These are phyloP conservation scores for Aspergillus pseudoglaucus DNA, from an alignment of 2,329 filamentous ascomycete species.

Conservation along the genomic window DNA sequence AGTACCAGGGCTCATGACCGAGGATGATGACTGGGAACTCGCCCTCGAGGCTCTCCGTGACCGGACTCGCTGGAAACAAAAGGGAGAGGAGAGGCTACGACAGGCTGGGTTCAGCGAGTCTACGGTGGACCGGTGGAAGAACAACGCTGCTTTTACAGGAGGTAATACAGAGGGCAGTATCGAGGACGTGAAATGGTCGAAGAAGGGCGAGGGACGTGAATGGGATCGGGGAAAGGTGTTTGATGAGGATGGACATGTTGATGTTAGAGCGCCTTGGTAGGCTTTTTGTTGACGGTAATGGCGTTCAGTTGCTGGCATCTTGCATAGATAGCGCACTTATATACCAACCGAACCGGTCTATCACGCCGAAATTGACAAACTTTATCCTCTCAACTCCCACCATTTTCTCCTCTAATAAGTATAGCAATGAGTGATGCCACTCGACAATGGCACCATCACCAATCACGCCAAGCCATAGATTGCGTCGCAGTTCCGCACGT, in stretches of 20 bases:
- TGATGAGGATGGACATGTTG: slow-evolving; percentile 49
- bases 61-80: slow-evolving; percentile 68
- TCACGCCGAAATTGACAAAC: no score
- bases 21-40: slow-evolving; percentile 68
- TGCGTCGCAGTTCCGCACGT: slow-evolving; percentile 12
- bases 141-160: slow-evolving; percentile 51
- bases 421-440: no score
- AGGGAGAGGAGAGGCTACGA: slow-evolving; percentile 68
- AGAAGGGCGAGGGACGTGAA: slow-evolving; percentile 59
- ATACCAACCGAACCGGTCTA: no score
- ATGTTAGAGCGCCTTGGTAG: slow-evolving; percentile 46
- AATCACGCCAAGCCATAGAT: background rate
- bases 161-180: slow-evolving; percentile 51
- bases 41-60: slow-evolving; percentile 72
- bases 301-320: background rate
- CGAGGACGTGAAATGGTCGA: slow-evolving; percentile 66
- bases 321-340: background rate
- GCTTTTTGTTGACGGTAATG: background rate
- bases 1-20: slow-evolving; percentile 39
- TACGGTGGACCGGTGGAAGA: slow-evolving; percentile 67
- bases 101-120: slow-evolving; percentile 72
- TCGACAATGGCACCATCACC: no score
- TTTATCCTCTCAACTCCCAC: no score
- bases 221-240: slow-evolving; percentile 62
- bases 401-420: no score